A percentile compares a stretch with the other conserved stretches of the same genome.
phyloP scores from a whole-genome alignment of 2,329 filamentous ascomycete species.

The Arthrobotrys sinensis region DNA sequence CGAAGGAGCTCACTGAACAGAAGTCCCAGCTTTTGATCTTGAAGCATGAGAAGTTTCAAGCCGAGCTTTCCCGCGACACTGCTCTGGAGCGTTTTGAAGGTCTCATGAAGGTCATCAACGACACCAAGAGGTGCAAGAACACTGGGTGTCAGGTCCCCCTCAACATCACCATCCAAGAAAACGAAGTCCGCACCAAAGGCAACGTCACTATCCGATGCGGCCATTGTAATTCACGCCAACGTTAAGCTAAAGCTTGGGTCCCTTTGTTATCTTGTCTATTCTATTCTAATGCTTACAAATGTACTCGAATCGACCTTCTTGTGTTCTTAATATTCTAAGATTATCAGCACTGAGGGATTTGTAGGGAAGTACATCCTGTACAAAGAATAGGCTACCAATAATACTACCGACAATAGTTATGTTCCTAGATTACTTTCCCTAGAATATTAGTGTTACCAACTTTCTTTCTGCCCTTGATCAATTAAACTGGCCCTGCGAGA shows the following conservation, averaged over 20 bases:
- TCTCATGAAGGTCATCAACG: constrained; percentile 40
- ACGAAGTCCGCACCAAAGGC: constrained; percentile 29
- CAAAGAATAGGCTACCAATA: not conserved
- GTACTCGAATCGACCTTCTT: not conserved
- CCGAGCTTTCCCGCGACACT: constrained; percentile 26
- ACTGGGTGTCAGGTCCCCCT: constrained; percentile 21
- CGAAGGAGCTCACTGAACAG: constrained; percentile 14
- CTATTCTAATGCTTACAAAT: not conserved
- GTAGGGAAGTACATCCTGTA: not conserved
- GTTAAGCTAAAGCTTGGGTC: not conserved
- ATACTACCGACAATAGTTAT: too few species aligned
- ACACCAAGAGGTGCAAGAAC: constrained; percentile 43
- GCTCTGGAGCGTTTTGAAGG: constrained; percentile 35
- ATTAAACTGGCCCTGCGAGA: too few species aligned
- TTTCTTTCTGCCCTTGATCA: too few species aligned
- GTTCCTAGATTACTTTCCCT: too few species aligned
- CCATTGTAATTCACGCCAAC: constrained; percentile 45
- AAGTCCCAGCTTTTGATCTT: constrained; percentile 19
- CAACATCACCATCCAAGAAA: constrained; percentile 30
- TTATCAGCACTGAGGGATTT: not conserved
- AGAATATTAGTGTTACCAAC: too few species aligned
- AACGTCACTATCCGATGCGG: constrained; percentile 41
- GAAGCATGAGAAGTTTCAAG: constrained; percentile 45
- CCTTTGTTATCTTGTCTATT: not conserved
- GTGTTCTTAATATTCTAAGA: not conserved